Base-by-base conservation (phyloP, 192 early-diverging fungal species). In the Entomortierella lignicola region DNA sequence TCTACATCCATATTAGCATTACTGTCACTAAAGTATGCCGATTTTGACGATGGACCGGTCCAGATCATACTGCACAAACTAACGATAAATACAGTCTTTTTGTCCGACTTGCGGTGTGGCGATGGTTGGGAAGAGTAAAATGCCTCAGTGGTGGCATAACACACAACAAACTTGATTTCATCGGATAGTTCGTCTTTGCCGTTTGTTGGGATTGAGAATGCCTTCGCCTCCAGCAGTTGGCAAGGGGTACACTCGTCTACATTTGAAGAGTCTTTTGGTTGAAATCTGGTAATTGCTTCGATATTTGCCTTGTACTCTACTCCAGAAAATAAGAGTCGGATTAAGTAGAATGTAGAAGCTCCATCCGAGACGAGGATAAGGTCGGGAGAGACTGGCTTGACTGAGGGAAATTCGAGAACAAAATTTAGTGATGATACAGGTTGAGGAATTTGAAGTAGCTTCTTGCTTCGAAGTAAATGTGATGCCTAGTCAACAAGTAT, bases 81-180 rank as follows among this genome's bases (percentile, higher is more conserved):
- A 43, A 77, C 66, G 30, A 77, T 64, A 51, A 77, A 77, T 1
- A 77, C 44, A 6, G 74, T 77, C 62, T 69, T 77, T 27, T 63
- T 69, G 13, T 77, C 74, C 13, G 74, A 52, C 39, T 64, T 69
- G 27, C 41, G 66, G 39, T 77, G 66, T 4, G 74, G 74, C 2
- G 74, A 77, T 4, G 74, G 74, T n/a, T 58, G 66, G 30, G 74
- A 52, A 13, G 74, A 77, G 26, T 59, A 77, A 37, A 69, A 77
- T 3, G 17, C 50, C 11, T 69, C 61, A 27, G 58, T 77, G 55
- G 61, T 13, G 31, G 74, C 54, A 23, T 69, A 69, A 37, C 63
- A 67, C 3, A 69, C 61, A 20, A 77, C 13, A 31, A 69, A 77
- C 30, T 69, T 69, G 61, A 77, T 54, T 17, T 77, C 66, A 37